A percentile compares a stretch with the other conserved stretches of the same genome.
phyloP scores from a whole-genome alignment of 2,329 filamentous ascomycete genomes.

The Nothophoma quercina region DNA sequence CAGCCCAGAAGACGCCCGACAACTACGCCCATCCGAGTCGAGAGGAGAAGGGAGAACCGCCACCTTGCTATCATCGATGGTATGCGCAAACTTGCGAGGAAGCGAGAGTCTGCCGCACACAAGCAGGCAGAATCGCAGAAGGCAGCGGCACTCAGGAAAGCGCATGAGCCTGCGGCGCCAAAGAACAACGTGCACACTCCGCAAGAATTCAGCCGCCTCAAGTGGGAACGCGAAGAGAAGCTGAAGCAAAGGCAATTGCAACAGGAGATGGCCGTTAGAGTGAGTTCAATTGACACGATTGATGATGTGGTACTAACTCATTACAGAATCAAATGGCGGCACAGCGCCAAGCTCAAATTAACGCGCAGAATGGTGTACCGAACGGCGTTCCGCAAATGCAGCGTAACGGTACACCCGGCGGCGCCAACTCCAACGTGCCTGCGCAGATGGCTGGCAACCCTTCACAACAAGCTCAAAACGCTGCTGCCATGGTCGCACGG shows the following conservation, averaged over 20 bases:
- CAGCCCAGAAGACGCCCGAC: conserved; percentile 71
- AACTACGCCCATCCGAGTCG: conserved; percentile 79
- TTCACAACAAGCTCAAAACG: conserved; percentile 41
- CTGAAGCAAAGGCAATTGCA: conserved; percentile 63
- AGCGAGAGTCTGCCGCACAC: conserved; percentile 82
- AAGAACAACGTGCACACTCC: conserved; percentile 74
- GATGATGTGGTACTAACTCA: conserved; percentile 18
- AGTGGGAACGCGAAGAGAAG: conserved; percentile 83
- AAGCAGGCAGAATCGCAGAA: conserved; percentile 80
- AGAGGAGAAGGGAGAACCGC: conserved; percentile 83
- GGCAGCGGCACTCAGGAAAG: conserved; percentile 82
- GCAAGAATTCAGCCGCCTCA: conserved; percentile 87
- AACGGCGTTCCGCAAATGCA: conserved; percentile 51
- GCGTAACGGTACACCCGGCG: conserved; percentile 52
- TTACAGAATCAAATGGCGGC: conserved; percentile 46
- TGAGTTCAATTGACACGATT: conserved; percentile 35
- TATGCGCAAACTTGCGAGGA: conserved; percentile 95
- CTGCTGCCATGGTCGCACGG: conserved; percentile 43
- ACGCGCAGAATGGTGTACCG: conserved; percentile 48
- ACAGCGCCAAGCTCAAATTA: conserved; percentile 48
- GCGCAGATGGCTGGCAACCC: conserved; percentile 40
- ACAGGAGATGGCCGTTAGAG: conserved; percentile 61
- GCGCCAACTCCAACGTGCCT: conserved; percentile 34
- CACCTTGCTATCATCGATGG: conserved; percentile 90
- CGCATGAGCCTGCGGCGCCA: conserved; percentile 71